Evolutionary conservation across 75 land plant species (phyloP), one percentile per base, ranked within the genome.

Genomic region (Pseudotsuga menziesii): DNA sequence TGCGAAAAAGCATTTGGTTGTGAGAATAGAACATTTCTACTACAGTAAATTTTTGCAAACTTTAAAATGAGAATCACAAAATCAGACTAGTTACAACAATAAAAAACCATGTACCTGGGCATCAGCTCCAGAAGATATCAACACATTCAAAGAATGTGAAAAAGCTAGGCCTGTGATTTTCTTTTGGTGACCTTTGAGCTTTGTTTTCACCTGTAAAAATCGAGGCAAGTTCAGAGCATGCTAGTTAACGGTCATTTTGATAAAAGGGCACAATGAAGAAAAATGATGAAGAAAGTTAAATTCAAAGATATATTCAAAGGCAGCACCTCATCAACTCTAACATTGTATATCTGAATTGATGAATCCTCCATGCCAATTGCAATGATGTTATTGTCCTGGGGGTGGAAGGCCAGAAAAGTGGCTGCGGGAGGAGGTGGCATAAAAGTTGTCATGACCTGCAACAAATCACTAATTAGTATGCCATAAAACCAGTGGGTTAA

Each of bases 291-390:
- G 54, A 11, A 23, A 9, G 0, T 27, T 75, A n/a, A 22, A 58
- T 75, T n/a, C 69, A 13, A 20, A 19, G 57, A 48, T 48, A 48
- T 11, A 48, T 48, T 44, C 54, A 48, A 11, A 48, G 12, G 54
- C 54, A 48, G 54, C 29, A 88, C 91, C 91, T 89, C 82, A 73
- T 80, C 79, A 20, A 77, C 75, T 19, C 90, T 81, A 23, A 81
- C 84, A 79, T 89, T 80, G 64, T 87, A 89, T 25, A 89, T 89
- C 39, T 84, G 84, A 27, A 89, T 88, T 26, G 84, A 35, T n/a
- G 91, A 89, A 73, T 89, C 85, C 16, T 89, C 90, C 91, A 88
- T 87, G 64, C 91, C 91, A 63, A 89, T 84, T 12, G 87, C 91
- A 79, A 89, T 78, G 35, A 88, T 76, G 62, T 89, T 89, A 75